phyloP scores from a whole-genome alignment of 352 stramenopile species.

The Ophiocytium majus region DNA sequence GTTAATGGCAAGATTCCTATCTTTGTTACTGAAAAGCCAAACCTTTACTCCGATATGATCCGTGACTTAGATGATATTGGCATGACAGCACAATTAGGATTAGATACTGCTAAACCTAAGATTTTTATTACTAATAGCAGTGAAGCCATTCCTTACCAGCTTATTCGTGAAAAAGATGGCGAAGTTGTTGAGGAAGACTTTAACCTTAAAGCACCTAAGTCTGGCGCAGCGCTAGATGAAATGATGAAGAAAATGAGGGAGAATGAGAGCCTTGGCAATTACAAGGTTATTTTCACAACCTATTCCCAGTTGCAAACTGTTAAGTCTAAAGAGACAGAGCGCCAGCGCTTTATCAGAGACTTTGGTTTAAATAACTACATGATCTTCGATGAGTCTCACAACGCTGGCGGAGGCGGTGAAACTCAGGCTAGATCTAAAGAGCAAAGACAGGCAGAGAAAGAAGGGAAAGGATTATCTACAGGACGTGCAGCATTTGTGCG shows the following conservation, averaged over 20 bases:
- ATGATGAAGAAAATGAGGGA: background rate
- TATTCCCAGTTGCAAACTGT: slow-evolving; percentile 1
- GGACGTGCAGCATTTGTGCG: background rate
- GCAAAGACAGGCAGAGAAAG: too few species aligned
- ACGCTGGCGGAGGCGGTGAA: background rate
- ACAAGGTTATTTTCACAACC: background rate
- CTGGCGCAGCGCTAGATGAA: background rate
- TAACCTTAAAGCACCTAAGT: background rate
- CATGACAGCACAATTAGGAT: background rate
- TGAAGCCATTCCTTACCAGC: background rate
- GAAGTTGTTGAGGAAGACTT: background rate
- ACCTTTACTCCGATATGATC: background rate
- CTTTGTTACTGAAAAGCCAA: slow-evolving; percentile 16
- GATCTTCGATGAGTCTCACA: slow-evolving; percentile 1
- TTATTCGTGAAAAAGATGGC: background rate
- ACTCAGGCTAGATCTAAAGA: too few species aligned
- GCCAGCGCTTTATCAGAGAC: background rate
- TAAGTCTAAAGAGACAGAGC: background rate
- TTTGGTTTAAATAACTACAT: background rate
- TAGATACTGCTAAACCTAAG: too few species aligned
- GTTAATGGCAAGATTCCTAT: background rate
- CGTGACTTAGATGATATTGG: slow-evolving; percentile 6
- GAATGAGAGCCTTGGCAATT: background rate
- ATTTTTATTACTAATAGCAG: too few species aligned
- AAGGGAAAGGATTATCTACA: too few species aligned